phyloP scores from a whole-genome alignment of 352 stramenopile species.

The Phytophthora cajani region DNA sequence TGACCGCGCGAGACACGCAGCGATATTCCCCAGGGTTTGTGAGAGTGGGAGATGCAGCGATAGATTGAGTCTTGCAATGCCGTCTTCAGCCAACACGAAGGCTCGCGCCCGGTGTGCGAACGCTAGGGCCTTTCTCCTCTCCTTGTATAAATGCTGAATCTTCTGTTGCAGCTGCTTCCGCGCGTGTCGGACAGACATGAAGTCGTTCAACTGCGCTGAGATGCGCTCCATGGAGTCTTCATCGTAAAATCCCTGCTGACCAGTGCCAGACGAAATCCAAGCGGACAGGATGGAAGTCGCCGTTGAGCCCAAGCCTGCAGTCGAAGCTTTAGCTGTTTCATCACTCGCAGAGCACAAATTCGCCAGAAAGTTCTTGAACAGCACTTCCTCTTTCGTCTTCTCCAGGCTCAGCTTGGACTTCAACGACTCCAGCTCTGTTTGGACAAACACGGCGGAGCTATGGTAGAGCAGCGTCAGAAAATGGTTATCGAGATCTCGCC shows the following conservation, averaged over 20 bases:
- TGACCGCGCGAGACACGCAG: conserved; percentile 16
- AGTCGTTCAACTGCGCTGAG: conserved; percentile 37
- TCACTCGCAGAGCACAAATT: conserved; percentile 33
- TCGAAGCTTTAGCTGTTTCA: conserved; percentile 16
- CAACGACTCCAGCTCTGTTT: conserved; percentile 28
- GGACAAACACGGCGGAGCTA: conserved; percentile 4
- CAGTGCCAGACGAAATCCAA: conserved; percentile 29
- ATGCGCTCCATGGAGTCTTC: conserved; percentile 45
- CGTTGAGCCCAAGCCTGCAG: conserved; percentile 6
- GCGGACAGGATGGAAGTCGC: conserved; percentile 28
- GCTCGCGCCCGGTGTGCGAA: conserved; percentile 37
- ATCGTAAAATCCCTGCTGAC: conserved; percentile 25
- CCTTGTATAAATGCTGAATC: conserved; percentile 13
- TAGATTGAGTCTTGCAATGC: conserved; percentile 18
- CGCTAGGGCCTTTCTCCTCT: conserved; percentile 9
- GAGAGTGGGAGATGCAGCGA: conserved; percentile 25
- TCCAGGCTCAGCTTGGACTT: conserved; percentile 19
- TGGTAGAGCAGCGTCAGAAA: conserved; percentile 42
- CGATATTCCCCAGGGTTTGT: conserved; percentile 16
- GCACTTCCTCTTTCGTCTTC: conserved; percentile 22
- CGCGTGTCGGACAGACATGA: conserved; percentile 16
- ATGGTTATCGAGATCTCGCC: conserved; percentile 43
- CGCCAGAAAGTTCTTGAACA: conserved; percentile 24
- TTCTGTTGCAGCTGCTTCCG: conserved; percentile 26
- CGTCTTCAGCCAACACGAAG: conserved; percentile 33